Percentiles rank a stretch among this genome's conserved stretches.
phyloP scores from a whole-genome alignment of 768 basidiomycete species.

The Hydnomerulius pinastri region DNA sequence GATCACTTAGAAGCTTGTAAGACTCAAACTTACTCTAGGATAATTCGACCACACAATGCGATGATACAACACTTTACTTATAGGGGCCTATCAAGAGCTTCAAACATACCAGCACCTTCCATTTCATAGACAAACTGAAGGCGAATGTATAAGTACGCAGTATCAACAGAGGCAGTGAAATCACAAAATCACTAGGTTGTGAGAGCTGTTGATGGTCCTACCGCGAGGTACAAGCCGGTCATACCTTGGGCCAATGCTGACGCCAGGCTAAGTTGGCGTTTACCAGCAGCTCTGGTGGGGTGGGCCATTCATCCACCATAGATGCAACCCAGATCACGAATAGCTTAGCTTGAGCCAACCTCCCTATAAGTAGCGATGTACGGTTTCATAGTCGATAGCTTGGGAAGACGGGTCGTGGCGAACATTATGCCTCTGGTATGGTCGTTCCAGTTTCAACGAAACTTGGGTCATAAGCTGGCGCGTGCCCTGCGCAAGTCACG shows the following conservation, averaged over 20 bases:
- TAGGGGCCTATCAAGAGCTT: too few relatives aligned
- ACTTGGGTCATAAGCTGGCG: constrained; percentile 3
- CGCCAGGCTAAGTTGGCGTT: neutral
- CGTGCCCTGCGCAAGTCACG: constrained; percentile 9
- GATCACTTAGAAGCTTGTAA: too few relatives aligned
- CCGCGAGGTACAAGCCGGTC: neutral
- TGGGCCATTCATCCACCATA: neutral
- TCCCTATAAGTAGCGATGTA: neutral
- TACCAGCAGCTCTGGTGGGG: neutral
- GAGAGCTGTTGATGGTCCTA: too few relatives aligned
- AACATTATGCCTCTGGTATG: constrained; percentile 2
- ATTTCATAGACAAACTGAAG: too few relatives aligned
- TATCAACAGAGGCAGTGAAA: too few relatives aligned
- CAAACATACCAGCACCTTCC: too few relatives aligned
- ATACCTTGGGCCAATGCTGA: neutral
- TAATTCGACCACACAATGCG: too few relatives aligned
- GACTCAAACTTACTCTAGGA: too few relatives aligned
- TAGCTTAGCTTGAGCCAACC: neutral
- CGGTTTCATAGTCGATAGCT: too few relatives aligned
- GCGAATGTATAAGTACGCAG: too few relatives aligned
- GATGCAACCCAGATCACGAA: neutral
- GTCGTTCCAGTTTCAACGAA: constrained; percentile 3
- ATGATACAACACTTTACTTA: too few relatives aligned
- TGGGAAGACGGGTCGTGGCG: neutral
- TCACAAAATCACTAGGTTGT: too few relatives aligned